Evolutionary conservation across 2,329 filamentous ascomycete species (phyloP), one percentile per base, ranked within the genome.

Genomic region (Alternaria infectoria): DNA sequence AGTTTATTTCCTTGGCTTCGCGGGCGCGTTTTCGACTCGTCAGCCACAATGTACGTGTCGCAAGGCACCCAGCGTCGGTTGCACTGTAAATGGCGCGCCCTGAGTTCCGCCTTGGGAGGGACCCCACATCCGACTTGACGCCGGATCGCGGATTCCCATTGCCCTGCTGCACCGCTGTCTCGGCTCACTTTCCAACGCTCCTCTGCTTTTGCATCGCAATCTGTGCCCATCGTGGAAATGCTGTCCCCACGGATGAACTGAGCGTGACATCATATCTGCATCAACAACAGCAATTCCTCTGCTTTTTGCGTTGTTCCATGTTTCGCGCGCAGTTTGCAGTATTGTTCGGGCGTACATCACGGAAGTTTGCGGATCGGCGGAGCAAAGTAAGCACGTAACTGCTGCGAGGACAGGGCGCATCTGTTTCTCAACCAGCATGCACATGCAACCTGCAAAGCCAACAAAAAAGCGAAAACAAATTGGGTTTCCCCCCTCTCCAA

Each of bases 81-180:
- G 36, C 36, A 40, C 36, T 40, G 36, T 19, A n/a, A 52, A 36
- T 21, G 28, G 49, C 49, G 49, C 49, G 10, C 36, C 32, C 40
- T 54, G 25, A 32, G 47, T 59, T 59, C 57, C 57, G 49, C 19
- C 25, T 59, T 54, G 23, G 47, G 47, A 46, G 25, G 25, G 32
- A 30, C 56, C 56, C 56, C 56, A 49, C 56, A 51, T 50, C 56
- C 45, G 45, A 43, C 57, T 52, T 21, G 57, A 54, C 36, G 32
- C 43, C 57, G 47, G 13, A 52, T 52, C 28, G 19, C 13, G 49
- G 13, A 23, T 11, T 25, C 15, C 19, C 15, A n/a, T n/a, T n/a
- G n/a, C n/a, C n/a, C n/a, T n/a, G n/a, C n/a, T n/a, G n/a, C n/a
- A n/a, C n/a, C n/a, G n/a, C 19, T 8, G 21, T 40, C 49, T 52